Evolutionary conservation across 2,329 filamentous ascomycete genomes (phyloP).

Genomic region (Neofusicoccum cordaticola): DNA sequence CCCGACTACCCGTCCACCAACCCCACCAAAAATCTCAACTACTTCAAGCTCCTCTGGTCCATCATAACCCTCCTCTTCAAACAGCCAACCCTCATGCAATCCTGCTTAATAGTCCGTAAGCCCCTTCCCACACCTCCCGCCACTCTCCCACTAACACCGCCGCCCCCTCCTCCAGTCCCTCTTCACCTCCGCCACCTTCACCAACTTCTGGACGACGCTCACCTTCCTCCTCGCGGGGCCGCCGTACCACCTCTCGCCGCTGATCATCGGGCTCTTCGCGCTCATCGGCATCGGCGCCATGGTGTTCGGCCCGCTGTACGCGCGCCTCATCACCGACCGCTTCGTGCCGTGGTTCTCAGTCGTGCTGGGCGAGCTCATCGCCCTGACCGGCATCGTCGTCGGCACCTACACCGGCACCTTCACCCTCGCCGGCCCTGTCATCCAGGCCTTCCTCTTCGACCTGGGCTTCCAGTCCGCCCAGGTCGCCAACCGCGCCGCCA

Average conservation of each 20-base stretch:
- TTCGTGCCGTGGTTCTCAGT: constrained; percentile 68
- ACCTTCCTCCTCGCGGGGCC: constrained; percentile 72
- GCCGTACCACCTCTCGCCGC: constrained; percentile 65
- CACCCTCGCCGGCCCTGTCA: constrained; percentile 67
- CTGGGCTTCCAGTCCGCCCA: constrained; percentile 71
- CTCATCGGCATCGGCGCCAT: constrained; percentile 73
- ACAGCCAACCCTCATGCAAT: constrained; percentile 68
- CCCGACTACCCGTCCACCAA: constrained; percentile 79
- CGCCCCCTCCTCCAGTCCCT: constrained; percentile 43
- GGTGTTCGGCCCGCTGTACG: constrained; percentile 65
- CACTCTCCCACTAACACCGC: too few species aligned
- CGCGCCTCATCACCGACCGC: constrained; percentile 66
- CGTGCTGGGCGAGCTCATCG: constrained; percentile 58
- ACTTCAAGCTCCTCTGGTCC: constrained; percentile 62
- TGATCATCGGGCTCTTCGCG: constrained; percentile 74
- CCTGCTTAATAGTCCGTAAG: constrained; percentile 53
- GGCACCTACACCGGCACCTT: constrained; percentile 67
- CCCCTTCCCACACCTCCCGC: too few species aligned
- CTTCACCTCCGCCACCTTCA: constrained; percentile 61
- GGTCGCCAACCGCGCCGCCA: constrained; percentile 68
- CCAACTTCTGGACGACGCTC: constrained; percentile 70
- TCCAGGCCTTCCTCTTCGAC: constrained; percentile 70
- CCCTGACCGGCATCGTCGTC: constrained; percentile 60
- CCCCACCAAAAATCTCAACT: constrained; percentile 57
- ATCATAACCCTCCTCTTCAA: constrained; percentile 63